A percentile compares a stretch with the other conserved stretches of the same genome.
phyloP scores from a whole-genome alignment of 352 stramenopile species.

The Sclerospora graminicola region DNA sequence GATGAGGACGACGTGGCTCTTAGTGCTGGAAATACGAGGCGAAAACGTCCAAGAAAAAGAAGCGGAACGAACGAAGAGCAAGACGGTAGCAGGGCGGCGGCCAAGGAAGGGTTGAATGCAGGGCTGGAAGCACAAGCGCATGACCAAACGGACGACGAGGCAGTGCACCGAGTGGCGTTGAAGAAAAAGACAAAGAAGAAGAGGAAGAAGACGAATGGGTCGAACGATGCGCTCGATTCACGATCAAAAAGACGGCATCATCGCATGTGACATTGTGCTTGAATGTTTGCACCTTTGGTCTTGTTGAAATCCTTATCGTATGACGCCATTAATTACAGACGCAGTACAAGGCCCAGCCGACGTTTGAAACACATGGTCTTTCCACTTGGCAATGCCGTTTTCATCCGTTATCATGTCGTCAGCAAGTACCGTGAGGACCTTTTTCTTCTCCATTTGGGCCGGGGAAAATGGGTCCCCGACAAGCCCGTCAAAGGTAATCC shows the following conservation, averaged over 20 bases:
- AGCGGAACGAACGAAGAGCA: too few species aligned
- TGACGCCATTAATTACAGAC: slow-evolving; percentile 58
- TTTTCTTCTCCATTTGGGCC: slow-evolving; percentile 85
- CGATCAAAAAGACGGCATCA: slow-evolving; percentile 11
- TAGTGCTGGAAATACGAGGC: too few species aligned
- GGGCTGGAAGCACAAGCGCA: slow-evolving; percentile 6
- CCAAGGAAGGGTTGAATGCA: too few species aligned
- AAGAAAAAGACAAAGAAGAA: slow-evolving; percentile 42
- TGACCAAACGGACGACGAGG: slow-evolving; percentile 14
- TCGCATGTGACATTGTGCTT: too few species aligned
- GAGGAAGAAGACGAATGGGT: too few species aligned
- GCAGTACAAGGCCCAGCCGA: slow-evolving; percentile 67
- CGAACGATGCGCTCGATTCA: too few species aligned
- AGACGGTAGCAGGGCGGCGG: too few species aligned
- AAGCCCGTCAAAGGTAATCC: slow-evolving; percentile 60
- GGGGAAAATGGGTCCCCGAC: slow-evolving; percentile 63
- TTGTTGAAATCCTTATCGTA: slow-evolving; percentile 63
- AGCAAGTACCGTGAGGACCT: slow-evolving; percentile 67
- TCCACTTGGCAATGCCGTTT: slow-evolving; percentile 72
- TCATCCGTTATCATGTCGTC: slow-evolving; percentile 79
- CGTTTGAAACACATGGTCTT: slow-evolving; percentile 67
- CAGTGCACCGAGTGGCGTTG: slow-evolving; percentile 28
- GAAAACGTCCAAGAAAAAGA: too few species aligned
- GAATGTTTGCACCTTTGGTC: too few species aligned
- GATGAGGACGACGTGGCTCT: too few species aligned